These are phyloP conservation scores for Phytophthora tentaculata DNA, from an alignment of 352 stramenopile species.

Conservation along the genomic window DNA sequence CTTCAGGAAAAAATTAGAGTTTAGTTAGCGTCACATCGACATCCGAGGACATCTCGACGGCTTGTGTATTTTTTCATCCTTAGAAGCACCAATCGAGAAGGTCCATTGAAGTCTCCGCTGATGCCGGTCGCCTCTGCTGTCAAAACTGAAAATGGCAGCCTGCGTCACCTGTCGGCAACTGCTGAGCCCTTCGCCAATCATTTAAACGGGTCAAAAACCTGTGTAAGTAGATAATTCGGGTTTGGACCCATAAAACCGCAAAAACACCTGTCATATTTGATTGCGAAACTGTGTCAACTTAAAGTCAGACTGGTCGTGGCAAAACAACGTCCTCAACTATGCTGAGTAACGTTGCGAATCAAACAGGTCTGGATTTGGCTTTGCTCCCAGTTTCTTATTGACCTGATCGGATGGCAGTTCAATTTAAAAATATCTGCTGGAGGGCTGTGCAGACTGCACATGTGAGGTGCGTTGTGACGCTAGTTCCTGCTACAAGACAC, in stretches of 20 bases:
- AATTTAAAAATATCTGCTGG: conserved; percentile 14
- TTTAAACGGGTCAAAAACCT: conserved; percentile 18
- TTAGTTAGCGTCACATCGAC: conserved; percentile 59
- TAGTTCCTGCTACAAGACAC: neutral
- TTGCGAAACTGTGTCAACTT: neutral
- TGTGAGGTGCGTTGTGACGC: neutral
- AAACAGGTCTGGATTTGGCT: too few relatives aligned
- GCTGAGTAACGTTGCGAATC: too few relatives aligned
- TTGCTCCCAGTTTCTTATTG: too few relatives aligned
- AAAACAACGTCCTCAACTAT: too few relatives aligned
- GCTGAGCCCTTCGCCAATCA: conserved; percentile 24
- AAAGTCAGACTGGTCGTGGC: too few relatives aligned
- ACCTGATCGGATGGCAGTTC: conserved; percentile 7
- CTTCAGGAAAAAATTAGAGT: conserved; percentile 92
- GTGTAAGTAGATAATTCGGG: conserved; percentile 2
- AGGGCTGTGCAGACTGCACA: too few relatives aligned
- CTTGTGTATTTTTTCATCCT: conserved; percentile 83
- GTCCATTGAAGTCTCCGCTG: neutral
- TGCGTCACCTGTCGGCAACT: neutral
- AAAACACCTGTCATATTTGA: conserved; percentile 1
- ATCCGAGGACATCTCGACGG: conserved; percentile 39
- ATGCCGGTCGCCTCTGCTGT: conserved; percentile 1
- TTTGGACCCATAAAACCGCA: conserved; percentile 10
- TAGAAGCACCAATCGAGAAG: conserved; percentile 37
- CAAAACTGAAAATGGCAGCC: conserved; percentile 26